A percentile compares a stretch with the other conserved stretches of the same genome.
Conservation (phyloP, 345 rosid genomes). For the Ceriops tagal region DNA sequence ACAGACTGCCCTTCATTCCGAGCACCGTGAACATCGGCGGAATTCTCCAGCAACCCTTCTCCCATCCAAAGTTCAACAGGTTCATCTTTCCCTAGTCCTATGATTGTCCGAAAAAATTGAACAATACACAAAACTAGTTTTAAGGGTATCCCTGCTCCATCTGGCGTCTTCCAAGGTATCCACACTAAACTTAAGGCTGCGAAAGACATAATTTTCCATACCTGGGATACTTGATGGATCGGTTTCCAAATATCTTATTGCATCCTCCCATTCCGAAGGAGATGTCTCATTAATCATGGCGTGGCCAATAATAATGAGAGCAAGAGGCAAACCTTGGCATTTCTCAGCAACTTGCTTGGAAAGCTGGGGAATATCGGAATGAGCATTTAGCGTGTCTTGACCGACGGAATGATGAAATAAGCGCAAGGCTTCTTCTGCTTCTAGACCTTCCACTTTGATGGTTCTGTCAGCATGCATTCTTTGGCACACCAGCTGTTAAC, state of each 20-base stretch:
- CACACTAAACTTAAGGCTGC: background rate
- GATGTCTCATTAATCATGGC: background rate
- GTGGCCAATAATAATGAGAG: background rate
- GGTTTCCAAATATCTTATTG: background rate
- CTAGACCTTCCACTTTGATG: background rate
- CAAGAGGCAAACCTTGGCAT: background rate
- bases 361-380: background rate
- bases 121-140: background rate
- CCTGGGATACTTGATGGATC: background rate
- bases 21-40: background rate
- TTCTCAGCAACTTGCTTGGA: background rate
- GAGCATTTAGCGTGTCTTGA: too few relatives aligned
- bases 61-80: conserved; percentile 3
- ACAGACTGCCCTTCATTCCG: background rate
- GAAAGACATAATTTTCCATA: background rate
- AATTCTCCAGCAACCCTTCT: background rate
- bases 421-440: background rate
- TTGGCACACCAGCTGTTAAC: background rate
- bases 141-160: background rate
- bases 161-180: background rate
- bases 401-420: background rate
- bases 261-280: background rate
- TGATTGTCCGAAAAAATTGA: background rate
- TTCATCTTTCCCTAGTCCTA: background rate
- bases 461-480: background rate